phyloP scores from a whole-genome alignment of 495 filamentous ascomycete genomes.

The Trypethelium eluteriae region DNA sequence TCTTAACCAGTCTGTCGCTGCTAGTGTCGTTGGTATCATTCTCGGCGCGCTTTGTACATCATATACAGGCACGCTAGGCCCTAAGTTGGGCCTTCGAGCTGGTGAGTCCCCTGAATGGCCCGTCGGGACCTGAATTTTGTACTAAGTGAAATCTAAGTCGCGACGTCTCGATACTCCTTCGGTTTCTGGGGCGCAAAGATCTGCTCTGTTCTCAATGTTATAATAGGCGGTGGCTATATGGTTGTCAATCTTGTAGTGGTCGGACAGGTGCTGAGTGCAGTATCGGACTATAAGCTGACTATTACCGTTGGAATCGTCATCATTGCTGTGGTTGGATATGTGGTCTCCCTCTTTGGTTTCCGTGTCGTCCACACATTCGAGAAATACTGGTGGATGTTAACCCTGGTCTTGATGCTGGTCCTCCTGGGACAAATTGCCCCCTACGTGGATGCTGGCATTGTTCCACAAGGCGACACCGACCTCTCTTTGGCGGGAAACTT shows the following conservation, averaged over 20 bases:
- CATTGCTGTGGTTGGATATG: constrained; percentile 36
- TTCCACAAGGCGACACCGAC: constrained; percentile 7
- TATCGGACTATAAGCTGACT: constrained; percentile 41
- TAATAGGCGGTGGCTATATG: constrained; percentile 18
- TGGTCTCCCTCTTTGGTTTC: constrained; percentile 42
- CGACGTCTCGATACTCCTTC: constrained; percentile 19
- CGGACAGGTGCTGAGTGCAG: constrained; percentile 37
- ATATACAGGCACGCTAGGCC: constrained; percentile 3
- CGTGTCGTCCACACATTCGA: constrained; percentile 32
- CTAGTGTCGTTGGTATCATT: constrained; percentile 1
- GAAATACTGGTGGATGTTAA: constrained; percentile 35
- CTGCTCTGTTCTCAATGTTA: constrained; percentile 20
- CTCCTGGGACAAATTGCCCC: constrained; percentile 18
- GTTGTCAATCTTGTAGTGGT: constrained; percentile 20
- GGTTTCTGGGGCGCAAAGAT: constrained; percentile 19
- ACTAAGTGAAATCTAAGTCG: constrained; percentile 2
- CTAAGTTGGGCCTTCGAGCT: constrained; percentile 12
- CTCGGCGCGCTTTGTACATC: constrained; percentile 10
- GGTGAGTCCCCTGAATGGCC: not conserved
- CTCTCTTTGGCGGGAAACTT: constrained; percentile 4
- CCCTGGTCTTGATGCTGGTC: constrained; percentile 15
- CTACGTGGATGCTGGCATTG: constrained; percentile 14
- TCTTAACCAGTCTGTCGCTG: constrained; percentile 42
- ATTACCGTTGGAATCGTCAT: constrained; percentile 45
- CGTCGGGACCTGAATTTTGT: not conserved